Evolutionary conservation across 1,284 basidiomycete genomes (phyloP).

Genomic region (Chalciporus sp.): DNA sequence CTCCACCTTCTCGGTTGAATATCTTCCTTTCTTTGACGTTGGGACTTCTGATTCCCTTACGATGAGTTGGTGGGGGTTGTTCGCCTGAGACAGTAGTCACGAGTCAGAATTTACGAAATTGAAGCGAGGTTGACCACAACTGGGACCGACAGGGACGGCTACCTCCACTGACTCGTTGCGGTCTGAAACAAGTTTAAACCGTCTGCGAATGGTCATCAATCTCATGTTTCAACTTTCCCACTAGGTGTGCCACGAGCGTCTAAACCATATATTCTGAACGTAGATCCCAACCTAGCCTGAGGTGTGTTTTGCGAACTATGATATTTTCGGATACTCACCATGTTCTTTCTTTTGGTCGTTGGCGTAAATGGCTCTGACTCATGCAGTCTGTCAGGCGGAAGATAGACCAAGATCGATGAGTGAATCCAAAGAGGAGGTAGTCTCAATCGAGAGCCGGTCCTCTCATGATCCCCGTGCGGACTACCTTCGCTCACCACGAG

Average conservation of each 20-base stretch:
- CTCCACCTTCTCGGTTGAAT: background rate
- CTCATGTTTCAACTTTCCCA: background rate
- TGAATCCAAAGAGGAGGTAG: conserved; percentile 14
- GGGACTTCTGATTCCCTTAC: too few species aligned
- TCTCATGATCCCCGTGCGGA: conserved; percentile 5
- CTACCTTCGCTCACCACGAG: background rate
- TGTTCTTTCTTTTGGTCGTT: background rate
- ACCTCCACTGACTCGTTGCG: too few species aligned
- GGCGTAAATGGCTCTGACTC: conserved; percentile 1
- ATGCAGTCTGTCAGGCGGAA: conserved; percentile 6
- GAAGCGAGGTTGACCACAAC: background rate
- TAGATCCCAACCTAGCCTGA: background rate
- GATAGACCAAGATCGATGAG: conserved; percentile 1
- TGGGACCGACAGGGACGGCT: too few species aligned
- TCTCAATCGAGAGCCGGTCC: background rate
- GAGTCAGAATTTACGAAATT: too few species aligned
- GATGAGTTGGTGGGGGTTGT: too few species aligned
- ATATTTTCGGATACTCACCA: background rate
- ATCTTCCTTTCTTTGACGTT: background rate
- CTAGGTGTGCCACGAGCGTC: background rate
- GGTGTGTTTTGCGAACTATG: conserved; percentile 13
- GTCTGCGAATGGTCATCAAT: too few species aligned
- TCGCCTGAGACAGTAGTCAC: too few species aligned
- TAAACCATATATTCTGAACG: conserved; percentile 9
- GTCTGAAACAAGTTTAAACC: too few species aligned